Conservation (phyloP, 2,329 filamentous ascomycete genomes). For the Lasiodiplodia citricola region DNA sequence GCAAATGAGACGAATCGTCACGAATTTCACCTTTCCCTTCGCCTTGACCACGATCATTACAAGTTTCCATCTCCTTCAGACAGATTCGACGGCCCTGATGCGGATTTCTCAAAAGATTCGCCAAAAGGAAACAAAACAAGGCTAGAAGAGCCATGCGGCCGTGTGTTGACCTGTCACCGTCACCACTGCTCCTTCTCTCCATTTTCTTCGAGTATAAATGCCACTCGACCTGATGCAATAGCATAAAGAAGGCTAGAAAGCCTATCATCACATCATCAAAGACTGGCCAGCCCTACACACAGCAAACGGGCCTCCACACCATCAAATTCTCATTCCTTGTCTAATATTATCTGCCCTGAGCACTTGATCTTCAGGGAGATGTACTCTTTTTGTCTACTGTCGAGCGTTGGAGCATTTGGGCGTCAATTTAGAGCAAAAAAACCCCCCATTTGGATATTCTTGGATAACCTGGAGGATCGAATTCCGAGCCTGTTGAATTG, state of each 20-base stretch:
- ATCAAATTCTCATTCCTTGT: slow-evolving; percentile 5
- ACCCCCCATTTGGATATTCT: not conserved
- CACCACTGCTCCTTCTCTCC: not conserved
- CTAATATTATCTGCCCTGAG: slow-evolving; percentile 8
- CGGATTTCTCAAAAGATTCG: not conserved
- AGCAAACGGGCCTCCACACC: not conserved
- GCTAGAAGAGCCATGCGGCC: not conserved
- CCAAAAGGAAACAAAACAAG: not conserved
- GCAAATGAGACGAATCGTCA: slow-evolving; percentile 29
- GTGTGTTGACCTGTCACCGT: not conserved
- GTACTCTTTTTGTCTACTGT: slow-evolving; percentile 19
- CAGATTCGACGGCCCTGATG: not conserved
- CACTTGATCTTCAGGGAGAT: not conserved
- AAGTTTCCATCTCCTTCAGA: slow-evolving; percentile 3
- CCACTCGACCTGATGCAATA: not conserved
- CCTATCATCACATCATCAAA: not conserved
- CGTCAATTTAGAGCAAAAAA: slow-evolving; percentile 21
- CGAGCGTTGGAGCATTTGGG: slow-evolving; percentile 24
- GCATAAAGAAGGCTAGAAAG: not conserved
- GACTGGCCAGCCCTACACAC: not conserved
- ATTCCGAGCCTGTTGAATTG: slow-evolving; percentile 8
- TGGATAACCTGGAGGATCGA: not conserved
- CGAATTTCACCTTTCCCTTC: slow-evolving; percentile 6
- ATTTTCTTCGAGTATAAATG: not conserved
- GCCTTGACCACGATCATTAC: slow-evolving; percentile 21